phyloP scores from a whole-genome alignment of 2,329 filamentous ascomycete species.

The Grosmannia penicillata region DNA sequence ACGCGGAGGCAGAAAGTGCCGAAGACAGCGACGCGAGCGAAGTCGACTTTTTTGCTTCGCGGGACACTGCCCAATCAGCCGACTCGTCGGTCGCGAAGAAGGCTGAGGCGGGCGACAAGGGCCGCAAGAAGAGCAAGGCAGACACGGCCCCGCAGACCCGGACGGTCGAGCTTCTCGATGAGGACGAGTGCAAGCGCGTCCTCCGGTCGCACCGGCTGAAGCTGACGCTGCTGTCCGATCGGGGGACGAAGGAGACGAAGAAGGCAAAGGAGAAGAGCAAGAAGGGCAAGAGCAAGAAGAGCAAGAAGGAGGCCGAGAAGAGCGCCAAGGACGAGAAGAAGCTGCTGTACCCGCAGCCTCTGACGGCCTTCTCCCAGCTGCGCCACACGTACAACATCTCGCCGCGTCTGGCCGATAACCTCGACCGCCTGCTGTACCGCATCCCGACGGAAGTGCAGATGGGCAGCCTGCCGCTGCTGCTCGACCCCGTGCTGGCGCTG shows the following conservation, averaged over 20 bases:
- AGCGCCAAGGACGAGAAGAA: slow-evolving; percentile 34
- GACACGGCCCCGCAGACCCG: slow-evolving; percentile 15
- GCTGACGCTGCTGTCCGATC: slow-evolving; percentile 54
- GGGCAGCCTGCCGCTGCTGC: slow-evolving; percentile 64
- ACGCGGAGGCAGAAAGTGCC: slow-evolving; percentile 21
- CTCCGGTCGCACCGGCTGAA: slow-evolving; percentile 74
- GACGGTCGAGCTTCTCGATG: slow-evolving; percentile 30
- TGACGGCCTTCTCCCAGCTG: slow-evolving; percentile 64
- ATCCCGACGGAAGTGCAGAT: slow-evolving; percentile 91
- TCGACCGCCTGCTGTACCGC: slow-evolving; percentile 70
- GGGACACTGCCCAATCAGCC: no score
- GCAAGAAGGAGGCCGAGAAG: slow-evolving; percentile 29
- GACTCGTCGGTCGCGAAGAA: no score
- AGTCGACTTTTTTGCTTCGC: slow-evolving; percentile 45
- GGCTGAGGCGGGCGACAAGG: slow-evolving; percentile 10
- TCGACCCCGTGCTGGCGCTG: slow-evolving; percentile 40
- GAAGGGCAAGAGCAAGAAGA: slow-evolving; percentile 23
- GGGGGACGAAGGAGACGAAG: slow-evolving; percentile 35
- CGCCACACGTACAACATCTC: slow-evolving; percentile 59
- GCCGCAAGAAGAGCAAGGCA: slow-evolving; percentile 11
- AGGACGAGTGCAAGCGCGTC: slow-evolving; percentile 59
- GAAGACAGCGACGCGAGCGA: slow-evolving; percentile 24
- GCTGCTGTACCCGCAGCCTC: slow-evolving; percentile 62
- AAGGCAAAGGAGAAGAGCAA: slow-evolving; percentile 30
- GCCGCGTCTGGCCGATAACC: slow-evolving; percentile 58